These are phyloP conservation scores for Letharia columbiana DNA, from an alignment of 495 filamentous ascomycete species.

Conservation along the genomic window DNA sequence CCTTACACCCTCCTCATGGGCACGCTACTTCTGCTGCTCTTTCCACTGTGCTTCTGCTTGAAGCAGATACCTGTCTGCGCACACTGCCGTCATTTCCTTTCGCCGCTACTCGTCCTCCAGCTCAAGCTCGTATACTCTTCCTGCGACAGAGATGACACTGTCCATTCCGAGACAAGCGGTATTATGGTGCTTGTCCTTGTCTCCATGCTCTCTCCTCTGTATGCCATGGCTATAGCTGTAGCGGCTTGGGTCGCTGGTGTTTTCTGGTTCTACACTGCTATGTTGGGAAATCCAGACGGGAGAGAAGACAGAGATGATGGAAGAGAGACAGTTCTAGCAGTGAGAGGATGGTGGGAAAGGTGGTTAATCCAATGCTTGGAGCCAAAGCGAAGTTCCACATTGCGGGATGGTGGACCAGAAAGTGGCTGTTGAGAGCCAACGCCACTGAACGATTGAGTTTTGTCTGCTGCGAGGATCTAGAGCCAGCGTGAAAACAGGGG, in stretches of 20 bases:
- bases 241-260: conserved; percentile 52
- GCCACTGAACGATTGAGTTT: background rate
- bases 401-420: background rate
- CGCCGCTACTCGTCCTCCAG: conserved; percentile 39
- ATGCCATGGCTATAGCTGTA: conserved; percentile 45
- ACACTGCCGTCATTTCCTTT: conserved; percentile 37
- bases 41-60: conserved; percentile 37
- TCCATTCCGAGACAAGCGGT: conserved; percentile 23
- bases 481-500: no score
- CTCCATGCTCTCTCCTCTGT: conserved; percentile 45
- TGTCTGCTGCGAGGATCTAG: background rate
- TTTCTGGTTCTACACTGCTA: conserved; percentile 56
- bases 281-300: conserved; percentile 54
- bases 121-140: conserved; percentile 29
- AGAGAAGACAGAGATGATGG: conserved; percentile 55
- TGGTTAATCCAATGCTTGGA: conserved; percentile 41
- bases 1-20: conserved; percentile 40
- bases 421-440: background rate
- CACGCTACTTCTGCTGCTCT: conserved; percentile 36
- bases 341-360: conserved; percentile 54
- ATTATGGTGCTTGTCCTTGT: conserved; percentile 38
- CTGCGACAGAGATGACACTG: conserved; percentile 30
- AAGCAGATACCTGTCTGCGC: conserved; percentile 32
- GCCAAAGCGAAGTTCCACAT: background rate
- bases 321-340: conserved; percentile 49